Evolutionary conservation across 768 basidiomycete species (phyloP).

Genomic region (Phlebiopsis flavidoalba): DNA sequence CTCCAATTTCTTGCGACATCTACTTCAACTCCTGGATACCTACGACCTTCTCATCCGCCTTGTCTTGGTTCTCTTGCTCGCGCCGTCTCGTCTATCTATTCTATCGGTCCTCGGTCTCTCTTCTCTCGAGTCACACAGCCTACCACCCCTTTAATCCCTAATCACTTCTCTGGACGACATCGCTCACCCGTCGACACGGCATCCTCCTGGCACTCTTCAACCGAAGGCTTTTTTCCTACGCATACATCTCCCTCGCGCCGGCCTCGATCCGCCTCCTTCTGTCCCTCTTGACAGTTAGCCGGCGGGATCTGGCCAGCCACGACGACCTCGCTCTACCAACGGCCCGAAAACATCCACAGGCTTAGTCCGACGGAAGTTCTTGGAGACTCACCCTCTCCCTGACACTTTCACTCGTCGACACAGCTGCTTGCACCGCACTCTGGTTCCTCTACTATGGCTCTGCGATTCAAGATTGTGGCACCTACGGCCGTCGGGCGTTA

Average conservation of each 20-base stretch:
- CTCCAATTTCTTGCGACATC: neutral
- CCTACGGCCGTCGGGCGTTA: too few species aligned
- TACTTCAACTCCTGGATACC: neutral
- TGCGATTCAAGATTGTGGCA: neutral
- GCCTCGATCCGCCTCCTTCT: too few species aligned
- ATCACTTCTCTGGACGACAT: neutral
- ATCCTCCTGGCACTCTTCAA: too few species aligned
- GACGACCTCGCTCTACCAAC: neutral
- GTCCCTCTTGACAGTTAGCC: too few species aligned
- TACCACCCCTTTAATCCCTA: neutral
- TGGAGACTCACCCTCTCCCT: too few species aligned
- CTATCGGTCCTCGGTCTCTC: neutral
- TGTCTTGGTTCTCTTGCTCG: neutral
- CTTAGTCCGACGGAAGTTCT: neutral
- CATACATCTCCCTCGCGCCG: too few species aligned
- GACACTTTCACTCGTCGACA: too few species aligned
- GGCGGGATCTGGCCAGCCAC: too few species aligned
- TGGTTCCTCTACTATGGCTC: neutral
- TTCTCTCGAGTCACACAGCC: neutral
- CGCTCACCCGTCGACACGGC: too few species aligned
- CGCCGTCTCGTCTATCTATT: neutral
- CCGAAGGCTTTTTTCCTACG: too few species aligned
- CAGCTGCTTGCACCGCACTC: too few species aligned
- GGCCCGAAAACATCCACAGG: neutral
- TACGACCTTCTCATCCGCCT: neutral